These are phyloP conservation scores for Coniochaeta sp. DNA, from an alignment of 2,329 filamentous ascomycete species.

Conservation along the genomic window DNA sequence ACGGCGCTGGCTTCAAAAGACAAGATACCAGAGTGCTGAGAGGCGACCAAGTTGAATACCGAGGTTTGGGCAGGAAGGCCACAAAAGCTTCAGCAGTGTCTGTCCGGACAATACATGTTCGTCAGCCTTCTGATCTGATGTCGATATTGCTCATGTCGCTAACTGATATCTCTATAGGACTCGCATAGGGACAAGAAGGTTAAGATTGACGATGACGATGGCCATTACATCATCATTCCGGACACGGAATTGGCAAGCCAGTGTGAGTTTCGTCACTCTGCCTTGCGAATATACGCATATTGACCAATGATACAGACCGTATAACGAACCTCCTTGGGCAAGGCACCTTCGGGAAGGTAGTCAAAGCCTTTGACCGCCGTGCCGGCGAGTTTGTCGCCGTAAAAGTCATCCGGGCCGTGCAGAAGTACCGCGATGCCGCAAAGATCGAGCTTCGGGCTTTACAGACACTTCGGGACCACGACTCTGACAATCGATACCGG, in stretches of 20 bases:
- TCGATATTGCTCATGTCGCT: not conserved
- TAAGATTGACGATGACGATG: conserved; percentile 93
- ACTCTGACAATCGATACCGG: conserved; percentile 84
- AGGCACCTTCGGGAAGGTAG: conserved; percentile 97
- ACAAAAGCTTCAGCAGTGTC: conserved; percentile 81
- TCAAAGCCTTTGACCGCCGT: conserved; percentile 77
- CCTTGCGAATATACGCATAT: not conserved
- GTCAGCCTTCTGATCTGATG: conserved; percentile 9
- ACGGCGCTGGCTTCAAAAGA: conserved; percentile 73
- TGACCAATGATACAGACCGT: conserved; percentile 53
- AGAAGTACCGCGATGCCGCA: conserved; percentile 95
- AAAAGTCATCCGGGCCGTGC: conserved; percentile 96
- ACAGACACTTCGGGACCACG: conserved; percentile 85
- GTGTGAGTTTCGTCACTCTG: conserved; percentile 55
- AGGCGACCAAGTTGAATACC: conserved; percentile 62
- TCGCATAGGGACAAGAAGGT: conserved; percentile 43
- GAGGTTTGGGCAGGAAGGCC: conserved; percentile 77
- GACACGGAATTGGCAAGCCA: conserved; percentile 79
- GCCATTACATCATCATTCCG: conserved; percentile 89
- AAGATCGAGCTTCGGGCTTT: conserved; percentile 90
- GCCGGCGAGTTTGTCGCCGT: conserved; percentile 78
- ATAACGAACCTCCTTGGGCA: conserved; percentile 88
- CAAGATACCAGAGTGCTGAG: conserved; percentile 55
- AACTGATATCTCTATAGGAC: conserved; percentile 15
- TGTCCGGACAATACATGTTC: conserved; percentile 36